A percentile compares a stretch with the other conserved stretches of the same genome.
These are phyloP conservation scores for Oehlia diaphana DNA, from an alignment of 192 early-diverging fungal genomes.

Conservation along the genomic window DNA sequence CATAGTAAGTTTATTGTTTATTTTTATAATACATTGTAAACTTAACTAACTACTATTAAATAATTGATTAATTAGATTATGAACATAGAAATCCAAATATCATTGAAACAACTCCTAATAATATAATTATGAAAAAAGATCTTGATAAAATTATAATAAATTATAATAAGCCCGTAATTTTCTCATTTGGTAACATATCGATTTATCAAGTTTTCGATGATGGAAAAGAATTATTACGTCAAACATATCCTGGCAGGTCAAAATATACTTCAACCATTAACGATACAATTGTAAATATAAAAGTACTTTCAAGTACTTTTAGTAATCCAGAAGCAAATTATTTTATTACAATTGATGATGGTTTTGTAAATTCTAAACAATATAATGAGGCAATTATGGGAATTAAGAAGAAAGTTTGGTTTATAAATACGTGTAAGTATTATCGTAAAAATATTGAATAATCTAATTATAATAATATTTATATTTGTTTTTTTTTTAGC, in stretches of 20 bases:
- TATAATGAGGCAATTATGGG: neutral
- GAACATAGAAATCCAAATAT: neutral
- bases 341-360: neutral
- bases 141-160: neutral
- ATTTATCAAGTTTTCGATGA: neutral
- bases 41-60: neutral
- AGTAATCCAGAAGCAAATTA: neutral
- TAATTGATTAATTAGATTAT: neutral
- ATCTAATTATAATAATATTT: too few species aligned
- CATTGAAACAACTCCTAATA: neutral
- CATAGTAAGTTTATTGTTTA: neutral
- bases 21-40: neutral
- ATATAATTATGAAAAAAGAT: neutral
- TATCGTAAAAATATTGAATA: too few species aligned
- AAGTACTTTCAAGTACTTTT: neutral
- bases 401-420: neutral
- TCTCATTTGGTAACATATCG: neutral
- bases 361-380: neutral
- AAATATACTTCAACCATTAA: neutral
- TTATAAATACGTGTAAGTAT: neutral
- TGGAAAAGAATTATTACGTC: neutral
- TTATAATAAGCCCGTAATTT: neutral
- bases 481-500: too few species aligned
- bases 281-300: neutral
- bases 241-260: neutral